phyloP scores from a whole-genome alignment of 768 basidiomycete species.

The Leccinum imitatum region DNA sequence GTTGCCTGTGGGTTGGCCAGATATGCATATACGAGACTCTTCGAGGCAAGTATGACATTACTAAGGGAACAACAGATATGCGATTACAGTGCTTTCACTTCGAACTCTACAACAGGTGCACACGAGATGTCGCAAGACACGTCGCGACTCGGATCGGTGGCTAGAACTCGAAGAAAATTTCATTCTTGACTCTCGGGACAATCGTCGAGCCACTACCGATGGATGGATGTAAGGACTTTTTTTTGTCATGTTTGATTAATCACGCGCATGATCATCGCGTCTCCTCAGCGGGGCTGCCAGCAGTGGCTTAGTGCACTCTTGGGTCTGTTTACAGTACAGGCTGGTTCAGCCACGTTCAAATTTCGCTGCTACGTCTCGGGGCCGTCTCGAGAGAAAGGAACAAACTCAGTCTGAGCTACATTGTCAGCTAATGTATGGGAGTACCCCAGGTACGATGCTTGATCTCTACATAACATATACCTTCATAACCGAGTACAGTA shows the following conservation, averaged over 20 bases:
- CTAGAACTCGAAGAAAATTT: background rate
- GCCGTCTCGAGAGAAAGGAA: background rate
- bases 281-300: background rate
- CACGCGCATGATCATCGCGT: background rate
- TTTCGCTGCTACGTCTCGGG: background rate
- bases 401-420: background rate
- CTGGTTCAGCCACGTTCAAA: background rate
- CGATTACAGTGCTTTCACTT: background rate
- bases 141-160: background rate
- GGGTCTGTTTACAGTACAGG: background rate
- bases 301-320: background rate
- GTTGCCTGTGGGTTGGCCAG: background rate
- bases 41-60: background rate
- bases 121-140: background rate
- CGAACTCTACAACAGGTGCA: background rate
- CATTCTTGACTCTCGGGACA: background rate
- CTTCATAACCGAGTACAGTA: no score
- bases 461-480: background rate
- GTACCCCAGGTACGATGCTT: background rate
- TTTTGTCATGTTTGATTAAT: no score
- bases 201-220: background rate
- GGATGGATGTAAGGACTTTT: background rate
- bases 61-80: background rate
- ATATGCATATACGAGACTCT: background rate
- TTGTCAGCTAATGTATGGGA: background rate